Evolutionary conservation across 2,329 filamentous ascomycete genomes (phyloP).

Genomic region (Diaporthe humulicola): DNA sequence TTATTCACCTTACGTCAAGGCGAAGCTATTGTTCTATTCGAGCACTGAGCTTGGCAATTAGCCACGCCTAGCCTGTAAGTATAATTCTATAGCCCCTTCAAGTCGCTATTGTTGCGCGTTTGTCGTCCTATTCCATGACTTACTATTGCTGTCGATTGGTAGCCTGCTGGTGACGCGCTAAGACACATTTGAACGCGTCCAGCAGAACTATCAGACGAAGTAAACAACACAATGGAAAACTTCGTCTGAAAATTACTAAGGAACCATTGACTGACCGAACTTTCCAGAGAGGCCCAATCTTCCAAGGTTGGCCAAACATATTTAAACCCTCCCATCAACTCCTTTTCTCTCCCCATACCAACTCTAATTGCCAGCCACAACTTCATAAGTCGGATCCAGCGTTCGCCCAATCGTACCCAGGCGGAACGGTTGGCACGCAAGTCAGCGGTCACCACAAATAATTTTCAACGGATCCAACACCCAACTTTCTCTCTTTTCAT

Average conservation of each 20-base stretch:
- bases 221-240: neutral
- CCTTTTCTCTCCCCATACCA: too few species aligned
- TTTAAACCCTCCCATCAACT: constrained; percentile 4
- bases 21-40: neutral
- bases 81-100: neutral
- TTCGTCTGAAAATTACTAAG: neutral
- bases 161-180: neutral
- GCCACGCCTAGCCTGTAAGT: neutral
- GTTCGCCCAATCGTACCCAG: neutral
- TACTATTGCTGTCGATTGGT: neutral
- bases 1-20: neutral
- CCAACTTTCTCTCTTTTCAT: neutral
- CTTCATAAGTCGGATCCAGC: neutral
- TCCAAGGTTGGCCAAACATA: neutral
- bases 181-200: neutral
- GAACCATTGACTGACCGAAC: neutral
- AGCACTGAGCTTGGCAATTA: neutral
- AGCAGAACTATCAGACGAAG: neutral
- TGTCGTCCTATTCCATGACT: neutral
- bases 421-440: neutral
- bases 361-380: neutral
- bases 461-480: neutral
- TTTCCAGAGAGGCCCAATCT: neutral
- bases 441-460: neutral
- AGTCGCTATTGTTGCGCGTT: neutral